Base-by-base conservation (phyloP, 768 basidiomycete genomes). In the Termitomyces bulborhizus region DNA sequence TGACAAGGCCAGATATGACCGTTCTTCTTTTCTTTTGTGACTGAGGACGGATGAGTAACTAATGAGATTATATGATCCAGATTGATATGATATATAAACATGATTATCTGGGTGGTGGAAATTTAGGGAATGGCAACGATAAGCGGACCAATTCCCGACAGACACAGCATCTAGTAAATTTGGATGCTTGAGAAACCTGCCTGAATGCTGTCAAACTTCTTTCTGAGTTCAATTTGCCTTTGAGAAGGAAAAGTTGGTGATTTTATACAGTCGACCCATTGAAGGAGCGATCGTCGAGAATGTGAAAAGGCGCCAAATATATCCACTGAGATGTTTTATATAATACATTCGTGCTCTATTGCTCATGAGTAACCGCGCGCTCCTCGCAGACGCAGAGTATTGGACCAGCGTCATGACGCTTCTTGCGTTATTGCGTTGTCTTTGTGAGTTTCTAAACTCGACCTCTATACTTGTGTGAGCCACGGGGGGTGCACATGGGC, bases 1-100 rank as follows among this genome's bases (percentile, higher is more conserved):
- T 65, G 78, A 80, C 78, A 76, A 91, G 90, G 90, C 90, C 90
- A 92, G 90, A 91, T 90, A 85, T 92, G 89, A 92, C 72, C 29
- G 40, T 53, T 15, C 29, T 31, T 53, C 13, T 60, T 13, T 13
- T 46, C 43, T 43, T 34, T 39, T 7, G 21, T 51, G 4, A 37
- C 4, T 6, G 27, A 16, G 43, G 37, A 21, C 15, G 29, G 52
- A 51, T 27, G 37, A 39, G n/a, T 27, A 53, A 58, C 65, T 62
- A 48, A 56, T 48, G 29, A 48, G 42, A 52, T 31, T 48, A 52
- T 21, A 15, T 43, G 27, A 31, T 46, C 4, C 31, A 46, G 46
- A 34, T 46, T 8, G 31, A 3, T 29, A n/a, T 16, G 9, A 6
- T 29, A 31, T n/a, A 11, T 13, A 44, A 9, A 7, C 44, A 29